Percentiles rank a stretch among this genome's conserved stretches.
Conservation (phyloP, 2,329 filamentous ascomycete genomes). For the Colletotrichum brevisporum region DNA sequence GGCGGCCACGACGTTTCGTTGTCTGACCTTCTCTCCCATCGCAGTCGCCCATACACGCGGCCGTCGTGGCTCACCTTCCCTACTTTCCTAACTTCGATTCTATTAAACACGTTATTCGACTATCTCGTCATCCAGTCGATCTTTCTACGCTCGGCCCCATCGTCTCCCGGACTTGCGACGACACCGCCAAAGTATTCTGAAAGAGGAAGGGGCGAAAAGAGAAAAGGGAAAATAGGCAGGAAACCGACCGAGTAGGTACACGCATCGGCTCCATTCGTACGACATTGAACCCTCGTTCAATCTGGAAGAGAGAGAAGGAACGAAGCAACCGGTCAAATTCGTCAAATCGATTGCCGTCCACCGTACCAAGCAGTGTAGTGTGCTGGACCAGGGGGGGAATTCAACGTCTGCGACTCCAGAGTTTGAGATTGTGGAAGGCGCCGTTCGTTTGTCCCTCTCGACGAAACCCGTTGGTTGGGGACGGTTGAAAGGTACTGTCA, state of each 20-base stretch:
- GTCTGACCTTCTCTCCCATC: conserved; percentile 15
- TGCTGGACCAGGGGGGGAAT: conserved; percentile 2
- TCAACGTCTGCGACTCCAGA: conserved; percentile 4
- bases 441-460: conserved; percentile 35
- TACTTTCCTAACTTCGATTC: conserved; percentile 12
- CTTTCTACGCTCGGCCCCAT: conserved; percentile 15
- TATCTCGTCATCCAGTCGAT: conserved; percentile 15
- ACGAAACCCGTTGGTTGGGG: conserved; percentile 23
- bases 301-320: conserved; percentile 9
- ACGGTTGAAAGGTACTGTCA: neutral
- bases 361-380: neutral
- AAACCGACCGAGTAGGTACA: neutral
- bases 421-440: conserved; percentile 34
- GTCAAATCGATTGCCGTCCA: conserved; percentile 7
- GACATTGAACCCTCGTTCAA: conserved; percentile 11
- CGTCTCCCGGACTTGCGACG: conserved; percentile 6
- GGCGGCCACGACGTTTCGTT: conserved; percentile 17
- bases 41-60: conserved; percentile 11
- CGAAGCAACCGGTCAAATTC: conserved; percentile 5
- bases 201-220: neutral
- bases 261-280: conserved; percentile 1
- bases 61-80: conserved; percentile 7
- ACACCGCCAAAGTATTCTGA: neutral
- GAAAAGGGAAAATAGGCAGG: conserved; percentile 1
- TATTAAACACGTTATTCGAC: conserved; percentile 4